phyloP scores from a whole-genome alignment of 331 rosid species.

The Dryas integrifolia region DNA sequence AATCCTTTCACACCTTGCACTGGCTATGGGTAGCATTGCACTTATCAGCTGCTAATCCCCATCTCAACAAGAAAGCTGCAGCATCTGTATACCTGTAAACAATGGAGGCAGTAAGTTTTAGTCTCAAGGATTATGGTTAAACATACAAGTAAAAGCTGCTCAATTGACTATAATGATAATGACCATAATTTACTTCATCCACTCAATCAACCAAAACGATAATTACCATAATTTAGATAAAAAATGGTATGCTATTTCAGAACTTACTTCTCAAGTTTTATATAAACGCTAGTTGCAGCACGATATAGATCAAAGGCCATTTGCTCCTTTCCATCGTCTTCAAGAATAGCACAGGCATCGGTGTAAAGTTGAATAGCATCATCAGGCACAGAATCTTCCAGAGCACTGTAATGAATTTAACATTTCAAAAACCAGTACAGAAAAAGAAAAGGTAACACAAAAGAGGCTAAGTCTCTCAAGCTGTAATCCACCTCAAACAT shows the following conservation, averaged over 20 bases:
- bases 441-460: background rate
- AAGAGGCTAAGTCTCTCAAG: background rate
- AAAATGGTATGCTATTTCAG: slow-evolving; percentile 4
- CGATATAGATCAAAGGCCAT: slow-evolving; percentile 96
- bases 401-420: slow-evolving; percentile 50
- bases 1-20: slow-evolving; percentile 60
- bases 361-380: slow-evolving; percentile 84
- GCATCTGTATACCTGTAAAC: slow-evolving; percentile 77
- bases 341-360: slow-evolving; percentile 82
- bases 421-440: background rate
- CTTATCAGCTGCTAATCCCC: slow-evolving; percentile 92
- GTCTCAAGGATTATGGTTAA: background rate
- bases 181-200: background rate
- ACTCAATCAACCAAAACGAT: background rate
- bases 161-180: background rate
- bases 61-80: slow-evolving; percentile 60
- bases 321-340: slow-evolving; percentile 88
- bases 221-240: background rate
- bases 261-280: slow-evolving; percentile 89
- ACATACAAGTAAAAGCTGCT: background rate
- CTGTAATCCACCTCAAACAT: background rate
- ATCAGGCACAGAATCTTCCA: slow-evolving; percentile 78
- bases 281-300: slow-evolving; percentile 60
- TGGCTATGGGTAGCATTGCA: slow-evolving; percentile 87
- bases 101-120: slow-evolving; percentile 13